Base-by-base conservation (phyloP, 2,329 filamentous ascomycete genomes). In the Ustulina deusta region DNA sequence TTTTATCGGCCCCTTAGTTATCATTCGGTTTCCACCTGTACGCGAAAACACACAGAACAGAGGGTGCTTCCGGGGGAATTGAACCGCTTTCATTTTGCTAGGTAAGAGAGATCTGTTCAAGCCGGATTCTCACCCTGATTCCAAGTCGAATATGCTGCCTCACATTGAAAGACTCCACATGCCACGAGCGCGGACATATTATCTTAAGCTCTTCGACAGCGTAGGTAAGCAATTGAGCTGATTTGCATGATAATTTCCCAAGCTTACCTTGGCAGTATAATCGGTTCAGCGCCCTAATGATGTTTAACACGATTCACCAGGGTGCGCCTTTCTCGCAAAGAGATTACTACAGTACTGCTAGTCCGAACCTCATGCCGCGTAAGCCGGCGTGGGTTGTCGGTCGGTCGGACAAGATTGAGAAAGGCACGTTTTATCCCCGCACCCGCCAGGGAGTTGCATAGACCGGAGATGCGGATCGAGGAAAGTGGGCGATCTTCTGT, bases 401-500 rank as follows among this genome's bases (percentile, higher is more conserved):
- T 27, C 48, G 40, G 60, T 54, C 52, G 40, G 62, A 46, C 51
- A 27, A 52, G 15, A 32, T 40, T 57, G n/a, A 63, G 40, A 57
- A 60, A 48, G 42, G 55, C 13, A 67, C 48, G 51, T 48, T 49
- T 32, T 59, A 55, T 62, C 66, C 65, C 69, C 68, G 63, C 68
- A 66, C 57, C 46, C 61, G 60, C 69, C 52, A 60, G 60, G 59
- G 55, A 64, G 69, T 56, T 64, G 66, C 66, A 69, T 65, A 42
- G 55, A 36, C 69, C 52, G 55, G 66, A 34, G 48, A 48, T 70
- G 66, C 69, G 60, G 63, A 71, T 69, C 66, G 63, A 54, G 68
- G 46, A 22, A 60, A 65, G 60, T 65, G 66, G 66, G 49, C 63
- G 66, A 64, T 69, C 60, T 66, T 64, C 68, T 62, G 66, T 61